These are phyloP conservation scores for Stephanodiscus minutulus DNA, from an alignment of 108 stramenopile species.

Conservation along the genomic window DNA sequence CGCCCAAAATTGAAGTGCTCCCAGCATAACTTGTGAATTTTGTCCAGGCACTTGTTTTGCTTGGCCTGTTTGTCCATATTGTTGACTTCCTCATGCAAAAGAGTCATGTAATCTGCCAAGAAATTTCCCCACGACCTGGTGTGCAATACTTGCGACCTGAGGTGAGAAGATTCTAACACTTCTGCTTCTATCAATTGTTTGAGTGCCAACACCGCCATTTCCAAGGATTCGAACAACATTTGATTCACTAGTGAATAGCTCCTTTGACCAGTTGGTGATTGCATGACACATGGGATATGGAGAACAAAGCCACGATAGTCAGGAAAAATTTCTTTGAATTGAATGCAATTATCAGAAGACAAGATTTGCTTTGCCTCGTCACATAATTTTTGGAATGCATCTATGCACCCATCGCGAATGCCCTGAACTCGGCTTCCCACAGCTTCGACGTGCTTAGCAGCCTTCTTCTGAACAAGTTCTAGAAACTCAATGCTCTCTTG, in stretches of 20 bases:
- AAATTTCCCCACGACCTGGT: constrained; percentile 45
- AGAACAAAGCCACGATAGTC: constrained; percentile 49
- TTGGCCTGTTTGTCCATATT: not conserved
- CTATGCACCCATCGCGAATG: constrained; percentile 24
- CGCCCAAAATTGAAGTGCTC: constrained; percentile 49
- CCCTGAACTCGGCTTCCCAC: constrained; percentile 12
- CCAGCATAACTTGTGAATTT: constrained; percentile 40
- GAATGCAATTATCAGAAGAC: constrained; percentile 12
- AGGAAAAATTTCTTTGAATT: constrained; percentile 52
- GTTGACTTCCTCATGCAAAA: constrained; percentile 18
- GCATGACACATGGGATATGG: constrained; percentile 30
- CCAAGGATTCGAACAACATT: constrained; percentile 45
- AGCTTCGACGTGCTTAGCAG: constrained; percentile 37
- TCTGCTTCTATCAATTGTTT: not conserved
- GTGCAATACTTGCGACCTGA: constrained; percentile 28
- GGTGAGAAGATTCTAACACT: constrained; percentile 36
- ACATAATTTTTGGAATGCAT: constrained; percentile 37
- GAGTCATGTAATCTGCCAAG: constrained; percentile 46
- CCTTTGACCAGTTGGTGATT: constrained; percentile 15
- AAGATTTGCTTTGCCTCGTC: constrained; percentile 31
- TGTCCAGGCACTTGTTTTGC: constrained; percentile 36
- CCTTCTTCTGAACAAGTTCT: constrained; percentile 22
- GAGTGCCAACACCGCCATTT: constrained; percentile 30
- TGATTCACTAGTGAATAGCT: constrained; percentile 51
- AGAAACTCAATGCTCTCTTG: constrained; percentile 47